Conservation (phyloP, 768 basidiomycete genomes). For the Suillus cothurnatus region DNA sequence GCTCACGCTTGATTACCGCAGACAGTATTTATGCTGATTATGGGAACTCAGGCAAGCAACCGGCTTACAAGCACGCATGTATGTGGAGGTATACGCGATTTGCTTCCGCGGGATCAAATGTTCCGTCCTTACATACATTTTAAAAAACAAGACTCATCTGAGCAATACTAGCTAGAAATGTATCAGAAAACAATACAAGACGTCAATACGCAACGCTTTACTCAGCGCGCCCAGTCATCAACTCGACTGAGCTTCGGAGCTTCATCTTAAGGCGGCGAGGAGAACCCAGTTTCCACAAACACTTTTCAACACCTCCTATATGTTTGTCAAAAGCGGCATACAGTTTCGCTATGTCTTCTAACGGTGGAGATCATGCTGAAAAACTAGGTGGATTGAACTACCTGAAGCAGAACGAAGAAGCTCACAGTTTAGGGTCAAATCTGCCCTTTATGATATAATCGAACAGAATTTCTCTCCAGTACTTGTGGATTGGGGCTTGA, state of each 20-base stretch:
- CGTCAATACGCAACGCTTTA: neutral
- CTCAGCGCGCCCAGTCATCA: constrained; percentile 42
- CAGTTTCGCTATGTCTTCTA: constrained; percentile 69
- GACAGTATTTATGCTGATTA: no score
- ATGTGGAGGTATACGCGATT: no score
- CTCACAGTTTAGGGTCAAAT: constrained; percentile 65
- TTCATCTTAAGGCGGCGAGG: constrained; percentile 45
- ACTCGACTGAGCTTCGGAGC: constrained; percentile 57
- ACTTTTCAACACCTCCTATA: constrained; percentile 60
- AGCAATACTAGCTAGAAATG: no score
- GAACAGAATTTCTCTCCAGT: constrained; percentile 72
- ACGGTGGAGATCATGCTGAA: constrained; percentile 47
- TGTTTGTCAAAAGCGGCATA: constrained; percentile 68
- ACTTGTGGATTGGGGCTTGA: constrained; percentile 74
- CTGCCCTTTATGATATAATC: constrained; percentile 65
- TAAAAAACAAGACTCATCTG: neutral
- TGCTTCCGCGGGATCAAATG: no score
- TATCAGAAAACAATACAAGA: neutral
- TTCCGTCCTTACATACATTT: no score
- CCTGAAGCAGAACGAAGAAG: constrained; percentile 13
- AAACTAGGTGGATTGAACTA: neutral
- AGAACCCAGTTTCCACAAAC: constrained; percentile 69
- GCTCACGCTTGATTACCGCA: no score
- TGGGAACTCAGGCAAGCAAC: no score
- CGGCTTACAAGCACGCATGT: no score